Percentiles rank a stretch among this genome's conserved stretches.
Conservation (phyloP, 106 monocot species). For the Vanilla planifolia region DNA sequence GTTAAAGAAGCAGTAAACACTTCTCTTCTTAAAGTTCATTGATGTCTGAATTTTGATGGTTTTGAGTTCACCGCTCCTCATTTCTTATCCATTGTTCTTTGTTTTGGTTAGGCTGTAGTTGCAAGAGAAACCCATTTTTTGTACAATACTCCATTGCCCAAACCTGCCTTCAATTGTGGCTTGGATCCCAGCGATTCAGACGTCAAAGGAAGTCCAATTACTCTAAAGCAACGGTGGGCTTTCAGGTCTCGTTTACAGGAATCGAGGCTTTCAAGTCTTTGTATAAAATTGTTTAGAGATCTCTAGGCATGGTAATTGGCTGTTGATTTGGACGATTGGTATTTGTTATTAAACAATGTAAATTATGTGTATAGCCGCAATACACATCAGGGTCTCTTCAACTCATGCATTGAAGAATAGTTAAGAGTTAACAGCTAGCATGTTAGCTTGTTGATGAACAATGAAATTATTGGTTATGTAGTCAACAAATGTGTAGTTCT, state of each 20-base stretch:
- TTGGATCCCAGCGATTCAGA: constrained; percentile 5
- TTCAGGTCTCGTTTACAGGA: background rate
- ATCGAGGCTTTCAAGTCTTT: background rate
- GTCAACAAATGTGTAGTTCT: no score
- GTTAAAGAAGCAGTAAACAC: background rate
- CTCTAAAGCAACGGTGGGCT: background rate
- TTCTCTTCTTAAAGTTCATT: no score
- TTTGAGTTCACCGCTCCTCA: background rate
- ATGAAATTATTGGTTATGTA: no score
- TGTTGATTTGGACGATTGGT: background rate
- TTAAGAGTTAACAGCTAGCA: no score
- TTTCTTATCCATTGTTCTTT: background rate
- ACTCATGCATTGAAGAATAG: background rate
- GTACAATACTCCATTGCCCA: background rate
- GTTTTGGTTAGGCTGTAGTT: background rate
- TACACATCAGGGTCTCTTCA: background rate
- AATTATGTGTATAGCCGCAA: background rate
- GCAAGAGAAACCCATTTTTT: constrained; percentile 2
- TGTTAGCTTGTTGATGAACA: no score
- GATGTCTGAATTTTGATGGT: background rate
- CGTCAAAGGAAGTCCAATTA: background rate
- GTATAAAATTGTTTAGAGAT: background rate
- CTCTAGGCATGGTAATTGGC: background rate
- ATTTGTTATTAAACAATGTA: background rate
- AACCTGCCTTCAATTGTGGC: background rate